These are phyloP conservation scores for Coemansia pectinata DNA, from an alignment of 192 early-diverging fungal genomes.

Conservation along the genomic window DNA sequence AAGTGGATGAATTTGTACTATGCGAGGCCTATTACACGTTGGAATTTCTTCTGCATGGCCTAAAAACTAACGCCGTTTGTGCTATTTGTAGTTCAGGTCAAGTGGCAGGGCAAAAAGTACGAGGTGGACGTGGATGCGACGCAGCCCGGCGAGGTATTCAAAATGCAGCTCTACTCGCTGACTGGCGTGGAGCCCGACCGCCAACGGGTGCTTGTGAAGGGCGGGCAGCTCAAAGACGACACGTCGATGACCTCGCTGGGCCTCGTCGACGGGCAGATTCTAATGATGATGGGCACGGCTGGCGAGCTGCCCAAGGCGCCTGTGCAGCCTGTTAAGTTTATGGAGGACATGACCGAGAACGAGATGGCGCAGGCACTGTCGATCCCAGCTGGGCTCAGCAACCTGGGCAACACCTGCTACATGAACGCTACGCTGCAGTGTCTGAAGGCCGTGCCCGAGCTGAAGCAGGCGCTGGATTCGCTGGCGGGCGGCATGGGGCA, in stretches of 20 bases:
- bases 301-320: slow-evolving; percentile 92
- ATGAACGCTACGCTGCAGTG: slow-evolving; percentile 95
- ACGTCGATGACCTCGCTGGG: slow-evolving; percentile 71
- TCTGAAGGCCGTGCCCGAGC: slow-evolving; percentile 83
- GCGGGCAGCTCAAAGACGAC: slow-evolving; percentile 89
- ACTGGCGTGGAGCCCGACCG: slow-evolving; percentile 90
- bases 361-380: slow-evolving; percentile 86
- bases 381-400: slow-evolving; percentile 86
- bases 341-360: slow-evolving; percentile 92
- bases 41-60: not conserved
- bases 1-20: not conserved
- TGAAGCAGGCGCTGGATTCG: slow-evolving; percentile 64
- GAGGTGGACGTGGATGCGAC: slow-evolving; percentile 72
- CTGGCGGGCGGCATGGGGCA: slow-evolving; percentile 17
- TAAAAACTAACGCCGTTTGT: not conserved
- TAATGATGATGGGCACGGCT: slow-evolving; percentile 95
- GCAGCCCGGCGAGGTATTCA: slow-evolving; percentile 72
- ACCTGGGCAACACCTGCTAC: slow-evolving; percentile 92
- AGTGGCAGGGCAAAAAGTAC: slow-evolving; percentile 90
- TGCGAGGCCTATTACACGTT: not conserved
- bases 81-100: slow-evolving; percentile 69
- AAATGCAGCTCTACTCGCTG: slow-evolving; percentile 84
- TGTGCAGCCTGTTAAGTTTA: slow-evolving; percentile 66
- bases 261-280: slow-evolving; percentile 66
- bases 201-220: slow-evolving; percentile 94